phyloP scores from a whole-genome alignment of 805 yeast species.

The Saturnispora bothae region DNA sequence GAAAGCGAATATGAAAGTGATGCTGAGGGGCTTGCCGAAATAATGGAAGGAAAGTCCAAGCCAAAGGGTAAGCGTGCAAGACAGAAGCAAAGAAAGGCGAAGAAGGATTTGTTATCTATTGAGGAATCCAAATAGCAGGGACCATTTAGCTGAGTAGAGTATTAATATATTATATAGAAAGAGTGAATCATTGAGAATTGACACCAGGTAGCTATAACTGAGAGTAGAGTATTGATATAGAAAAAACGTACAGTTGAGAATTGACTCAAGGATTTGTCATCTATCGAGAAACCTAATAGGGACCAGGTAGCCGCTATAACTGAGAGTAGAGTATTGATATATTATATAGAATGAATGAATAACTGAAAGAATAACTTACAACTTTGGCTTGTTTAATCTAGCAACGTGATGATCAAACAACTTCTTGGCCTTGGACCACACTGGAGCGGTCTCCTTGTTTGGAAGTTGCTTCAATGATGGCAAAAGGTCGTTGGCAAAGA shows the following conservation, averaged over 20 bases:
- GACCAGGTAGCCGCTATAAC: no score
- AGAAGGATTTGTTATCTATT: constrained; percentile 36
- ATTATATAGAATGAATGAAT: no score
- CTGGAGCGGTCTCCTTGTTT: constrained; percentile 71
- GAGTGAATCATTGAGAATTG: no score
- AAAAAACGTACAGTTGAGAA: no score
- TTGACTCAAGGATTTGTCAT: no score
- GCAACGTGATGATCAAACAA: constrained; percentile 78
- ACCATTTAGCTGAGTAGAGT: no score
- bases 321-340: not conserved
- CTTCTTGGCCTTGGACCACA: constrained; percentile 83
- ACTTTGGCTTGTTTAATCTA: constrained; percentile 44
- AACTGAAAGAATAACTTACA: constrained; percentile 17
- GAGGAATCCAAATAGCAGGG: no score
- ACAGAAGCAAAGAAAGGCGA: constrained; percentile 32
- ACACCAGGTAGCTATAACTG: no score
- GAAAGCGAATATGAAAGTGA: constrained; percentile 73
- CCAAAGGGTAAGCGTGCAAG: constrained; percentile 24
- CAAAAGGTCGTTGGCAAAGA: constrained; percentile 73
- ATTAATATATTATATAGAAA: no score
- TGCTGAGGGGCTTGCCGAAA: constrained; percentile 52
- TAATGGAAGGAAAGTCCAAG: constrained; percentile 39
- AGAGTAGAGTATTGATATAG: no score
- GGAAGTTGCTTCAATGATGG: constrained; percentile 85
- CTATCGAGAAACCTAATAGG: no score